Evolutionary conservation across 2,329 filamentous ascomycete genomes (phyloP).

Genomic region (Tolypocladium endophyticum): DNA sequence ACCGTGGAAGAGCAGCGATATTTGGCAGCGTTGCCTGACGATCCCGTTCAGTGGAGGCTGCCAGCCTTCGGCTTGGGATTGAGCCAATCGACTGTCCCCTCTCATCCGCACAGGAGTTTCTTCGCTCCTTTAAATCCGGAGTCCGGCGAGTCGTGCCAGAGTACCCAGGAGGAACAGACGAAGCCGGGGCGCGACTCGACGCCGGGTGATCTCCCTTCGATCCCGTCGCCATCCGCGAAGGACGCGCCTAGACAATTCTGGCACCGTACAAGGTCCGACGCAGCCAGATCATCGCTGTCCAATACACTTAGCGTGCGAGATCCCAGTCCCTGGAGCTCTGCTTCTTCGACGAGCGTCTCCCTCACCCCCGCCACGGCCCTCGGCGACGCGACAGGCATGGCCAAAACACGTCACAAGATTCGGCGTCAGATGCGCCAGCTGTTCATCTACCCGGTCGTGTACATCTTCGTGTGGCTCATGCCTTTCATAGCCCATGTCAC

Average conservation of each 20-base stretch:
- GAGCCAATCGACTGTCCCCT: background rate
- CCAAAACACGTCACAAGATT: slow-evolving; percentile 41
- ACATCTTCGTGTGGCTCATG: slow-evolving; percentile 61
- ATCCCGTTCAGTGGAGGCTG: background rate
- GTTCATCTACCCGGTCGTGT: slow-evolving; percentile 67
- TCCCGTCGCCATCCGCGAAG: background rate
- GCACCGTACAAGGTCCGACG: background rate
- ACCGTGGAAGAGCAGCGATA: background rate
- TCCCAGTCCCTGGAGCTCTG: slow-evolving; percentile 8
- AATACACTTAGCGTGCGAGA: slow-evolving; percentile 14
- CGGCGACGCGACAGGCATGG: slow-evolving; percentile 17
- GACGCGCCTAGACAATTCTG: background rate
- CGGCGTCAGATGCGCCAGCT: slow-evolving; percentile 59
- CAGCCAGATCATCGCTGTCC: slow-evolving; percentile 11
- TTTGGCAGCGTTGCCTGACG: background rate
- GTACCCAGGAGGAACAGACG: background rate
- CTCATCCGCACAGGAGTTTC: background rate
- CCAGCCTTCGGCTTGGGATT: background rate
- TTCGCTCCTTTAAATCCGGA: background rate
- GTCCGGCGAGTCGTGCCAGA: background rate
- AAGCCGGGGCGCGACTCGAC: background rate
- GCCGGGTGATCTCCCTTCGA: background rate
- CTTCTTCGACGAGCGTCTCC: slow-evolving; percentile 5
- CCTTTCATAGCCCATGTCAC: slow-evolving; percentile 58
- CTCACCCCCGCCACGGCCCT: slow-evolving; percentile 8